These are phyloP conservation scores for Tremella yokohamensis DNA, from an alignment of 768 basidiomycete species.

Conservation along the genomic window DNA sequence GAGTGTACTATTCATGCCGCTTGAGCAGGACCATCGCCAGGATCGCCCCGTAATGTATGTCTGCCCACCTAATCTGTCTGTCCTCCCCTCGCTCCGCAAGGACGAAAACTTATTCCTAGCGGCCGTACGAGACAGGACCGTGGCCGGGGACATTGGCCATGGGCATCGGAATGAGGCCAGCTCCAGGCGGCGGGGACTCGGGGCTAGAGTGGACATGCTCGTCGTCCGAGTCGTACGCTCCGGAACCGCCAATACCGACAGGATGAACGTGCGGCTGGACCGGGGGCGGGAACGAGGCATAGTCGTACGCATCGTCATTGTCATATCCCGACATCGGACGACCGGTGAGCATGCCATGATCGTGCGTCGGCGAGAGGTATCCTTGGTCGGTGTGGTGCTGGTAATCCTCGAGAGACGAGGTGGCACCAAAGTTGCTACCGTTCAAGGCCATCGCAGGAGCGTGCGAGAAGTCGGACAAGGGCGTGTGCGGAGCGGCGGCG, in stretches of 20 bases:
- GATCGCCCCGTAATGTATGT: too few relatives aligned
- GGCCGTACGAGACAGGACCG: constrained; percentile 3
- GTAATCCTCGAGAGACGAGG: constrained; percentile 32
- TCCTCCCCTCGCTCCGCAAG: too few relatives aligned
- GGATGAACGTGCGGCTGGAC: constrained; percentile 16
- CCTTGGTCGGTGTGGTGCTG: constrained; percentile 16
- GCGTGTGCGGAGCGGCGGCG: background rate
- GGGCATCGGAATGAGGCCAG: background rate
- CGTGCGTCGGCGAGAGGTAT: constrained; percentile 6
- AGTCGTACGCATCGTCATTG: constrained; percentile 22
- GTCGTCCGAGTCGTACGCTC: constrained; percentile 19
- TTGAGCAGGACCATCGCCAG: too few relatives aligned
- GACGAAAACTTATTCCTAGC: background rate
- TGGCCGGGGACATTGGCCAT: constrained; percentile 3
- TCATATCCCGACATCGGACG: constrained; percentile 1
- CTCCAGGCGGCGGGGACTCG: background rate
- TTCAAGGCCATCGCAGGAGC: constrained; percentile 40
- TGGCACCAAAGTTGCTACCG: constrained; percentile 39
- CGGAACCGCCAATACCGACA: background rate
- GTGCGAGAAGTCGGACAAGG: background rate
- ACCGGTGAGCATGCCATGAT: background rate
- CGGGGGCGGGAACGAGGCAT: constrained; percentile 31
- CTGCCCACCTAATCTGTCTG: too few relatives aligned
- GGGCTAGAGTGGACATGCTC: constrained; percentile 2
- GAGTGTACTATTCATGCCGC: too few relatives aligned